phyloP scores from a whole-genome alignment of 257 asterid species.

The Echites panduratus region DNA sequence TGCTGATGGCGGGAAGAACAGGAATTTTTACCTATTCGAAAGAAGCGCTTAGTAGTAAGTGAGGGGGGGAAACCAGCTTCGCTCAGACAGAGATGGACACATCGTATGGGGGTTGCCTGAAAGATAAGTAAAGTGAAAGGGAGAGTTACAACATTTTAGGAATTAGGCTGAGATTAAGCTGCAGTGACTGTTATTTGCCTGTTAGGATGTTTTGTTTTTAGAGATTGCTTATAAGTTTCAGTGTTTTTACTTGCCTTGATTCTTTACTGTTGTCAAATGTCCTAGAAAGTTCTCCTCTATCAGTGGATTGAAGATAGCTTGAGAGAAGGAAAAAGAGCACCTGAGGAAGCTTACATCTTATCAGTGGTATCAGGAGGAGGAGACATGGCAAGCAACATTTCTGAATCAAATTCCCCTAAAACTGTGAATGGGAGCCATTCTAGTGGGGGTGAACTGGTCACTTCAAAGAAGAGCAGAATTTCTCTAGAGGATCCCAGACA shows the following conservation, averaged over 20 bases:
- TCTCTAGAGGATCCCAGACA: constrained; percentile 31
- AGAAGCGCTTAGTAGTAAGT: no score
- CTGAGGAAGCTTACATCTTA: constrained; percentile 57
- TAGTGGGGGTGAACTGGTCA: constrained; percentile 25
- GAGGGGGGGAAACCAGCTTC: no score
- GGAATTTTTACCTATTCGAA: neutral
- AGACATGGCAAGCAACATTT: constrained; percentile 14
- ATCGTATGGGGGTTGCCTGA: no score
- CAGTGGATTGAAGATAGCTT: constrained; percentile 92
- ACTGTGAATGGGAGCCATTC: constrained; percentile 21
- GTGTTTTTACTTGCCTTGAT: neutral
- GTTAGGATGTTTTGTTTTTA: neutral
- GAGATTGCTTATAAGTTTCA: neutral
- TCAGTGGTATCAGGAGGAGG: constrained; percentile 26
- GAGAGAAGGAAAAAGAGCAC: constrained; percentile 54
- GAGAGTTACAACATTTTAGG: no score
- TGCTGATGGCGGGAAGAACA: neutral
- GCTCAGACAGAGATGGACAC: no score
- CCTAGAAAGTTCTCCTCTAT: constrained; percentile 59
- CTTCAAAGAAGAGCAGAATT: constrained; percentile 44
- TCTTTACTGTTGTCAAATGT: constrained; percentile 10
- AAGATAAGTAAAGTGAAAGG: no score
- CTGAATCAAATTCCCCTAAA: constrained; percentile 22
- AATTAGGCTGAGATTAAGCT: neutral
- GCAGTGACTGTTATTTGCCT: neutral